Evolutionary conservation across 805 yeast species (phyloP).

Genomic region (Saturnispora besseyi): DNA sequence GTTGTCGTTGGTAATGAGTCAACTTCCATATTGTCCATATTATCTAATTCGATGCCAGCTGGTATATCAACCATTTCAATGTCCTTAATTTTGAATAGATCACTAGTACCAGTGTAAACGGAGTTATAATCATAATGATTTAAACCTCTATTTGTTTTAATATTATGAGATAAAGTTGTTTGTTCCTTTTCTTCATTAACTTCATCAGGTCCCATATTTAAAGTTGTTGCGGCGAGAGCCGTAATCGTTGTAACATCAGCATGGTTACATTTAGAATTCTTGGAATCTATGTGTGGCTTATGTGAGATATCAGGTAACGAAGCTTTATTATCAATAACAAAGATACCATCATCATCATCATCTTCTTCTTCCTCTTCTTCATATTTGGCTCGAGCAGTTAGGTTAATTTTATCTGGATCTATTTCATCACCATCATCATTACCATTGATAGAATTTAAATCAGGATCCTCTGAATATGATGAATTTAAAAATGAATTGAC

Average conservation of each 20-base stretch:
- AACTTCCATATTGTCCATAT: slow-evolving; percentile 21
- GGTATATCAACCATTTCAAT: slow-evolving; percentile 31
- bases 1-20: slow-evolving; percentile 12
- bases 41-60: slow-evolving; percentile 32
- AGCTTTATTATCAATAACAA: slow-evolving; percentile 17
- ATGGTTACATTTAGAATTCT: not conserved
- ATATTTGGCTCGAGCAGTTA: not conserved
- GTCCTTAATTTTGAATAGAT: slow-evolving; percentile 15
- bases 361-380: slow-evolving; percentile 11
- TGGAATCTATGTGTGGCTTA: slow-evolving; percentile 17
- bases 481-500: slow-evolving; percentile 8
- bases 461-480: slow-evolving; percentile 9
- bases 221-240: slow-evolving; percentile 74
- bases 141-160: slow-evolving; percentile 62
- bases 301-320: slow-evolving; percentile 21
- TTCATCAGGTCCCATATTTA: slow-evolving; percentile 63
- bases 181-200: slow-evolving; percentile 35
- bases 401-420: slow-evolving; percentile 15
- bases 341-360: slow-evolving; percentile 14
- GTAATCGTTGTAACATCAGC: slow-evolving; percentile 49
- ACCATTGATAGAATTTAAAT: slow-evolving; percentile 9
- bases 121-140: slow-evolving; percentile 75
- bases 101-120: slow-evolving; percentile 47
- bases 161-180: slow-evolving; percentile 56
- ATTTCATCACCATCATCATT: slow-evolving; percentile 11